Evolutionary conservation across 352 stramenopile species (phyloP).

Genomic region (Halophytophthora batemanensis): DNA sequence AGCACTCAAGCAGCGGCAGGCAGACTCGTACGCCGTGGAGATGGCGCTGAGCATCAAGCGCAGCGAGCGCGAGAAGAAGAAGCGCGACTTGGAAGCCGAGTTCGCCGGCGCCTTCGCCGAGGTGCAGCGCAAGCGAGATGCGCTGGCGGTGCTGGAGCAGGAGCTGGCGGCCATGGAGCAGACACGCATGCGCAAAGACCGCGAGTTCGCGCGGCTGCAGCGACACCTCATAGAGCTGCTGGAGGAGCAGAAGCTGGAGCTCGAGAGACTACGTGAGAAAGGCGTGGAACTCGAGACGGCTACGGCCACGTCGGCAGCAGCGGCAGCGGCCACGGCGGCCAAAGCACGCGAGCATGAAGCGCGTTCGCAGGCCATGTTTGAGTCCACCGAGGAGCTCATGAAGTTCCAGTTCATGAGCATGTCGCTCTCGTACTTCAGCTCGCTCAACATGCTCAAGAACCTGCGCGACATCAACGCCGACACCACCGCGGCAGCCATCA

Average conservation of each 20-base stretch:
- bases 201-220: conserved; percentile 91
- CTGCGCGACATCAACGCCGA: conserved; percentile 93
- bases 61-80: conserved; percentile 88
- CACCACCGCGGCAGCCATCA: conserved; percentile 86
- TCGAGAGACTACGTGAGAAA: conserved; percentile 89
- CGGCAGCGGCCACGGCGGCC: conserved; percentile 85
- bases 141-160: conserved; percentile 76
- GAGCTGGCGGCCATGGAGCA: conserved; percentile 92
- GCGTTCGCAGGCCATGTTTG: conserved; percentile 89
- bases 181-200: conserved; percentile 89
- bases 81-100: conserved; percentile 89
- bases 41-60: conserved; percentile 93
- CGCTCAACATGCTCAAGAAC: conserved; percentile 94
- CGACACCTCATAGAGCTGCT: conserved; percentile 92
- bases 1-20: conserved; percentile 45
- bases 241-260: conserved; percentile 92
- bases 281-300: conserved; percentile 90
- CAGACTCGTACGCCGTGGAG: conserved; percentile 89
- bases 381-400: conserved; percentile 93
- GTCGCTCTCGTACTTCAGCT: conserved; percentile 94
- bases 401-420: conserved; percentile 98
- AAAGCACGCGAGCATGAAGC: conserved; percentile 91
- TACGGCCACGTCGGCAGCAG: conserved; percentile 89
- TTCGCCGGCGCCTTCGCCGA: conserved; percentile 90
- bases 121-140: conserved; percentile 86